These are phyloP conservation scores for Corymbia citriodora DNA, from an alignment of 441 rosid genomes.

Conservation along the genomic window DNA sequence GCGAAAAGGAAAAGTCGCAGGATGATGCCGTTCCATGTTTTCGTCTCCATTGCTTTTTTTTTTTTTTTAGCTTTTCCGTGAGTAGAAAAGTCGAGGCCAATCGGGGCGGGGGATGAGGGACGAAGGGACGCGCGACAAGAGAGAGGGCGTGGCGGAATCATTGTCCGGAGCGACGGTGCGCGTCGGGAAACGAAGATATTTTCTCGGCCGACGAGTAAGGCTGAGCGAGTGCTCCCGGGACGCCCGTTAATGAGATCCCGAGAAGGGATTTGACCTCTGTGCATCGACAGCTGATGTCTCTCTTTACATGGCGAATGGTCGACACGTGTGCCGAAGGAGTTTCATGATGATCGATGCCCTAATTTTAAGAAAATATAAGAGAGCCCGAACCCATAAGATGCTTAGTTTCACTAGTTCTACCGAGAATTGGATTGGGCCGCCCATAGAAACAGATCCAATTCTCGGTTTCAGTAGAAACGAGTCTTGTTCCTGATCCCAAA, in stretches of 20 bases:
- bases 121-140: background rate
- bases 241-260: fast-evolving
- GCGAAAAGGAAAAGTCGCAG: background rate
- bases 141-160: background rate
- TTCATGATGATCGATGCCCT: background rate
- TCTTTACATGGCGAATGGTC: background rate
- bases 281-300: background rate
- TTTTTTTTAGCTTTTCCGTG: background rate
- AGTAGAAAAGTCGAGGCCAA: background rate
- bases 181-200: background rate
- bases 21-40: background rate
- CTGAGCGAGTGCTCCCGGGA: background rate
- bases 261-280: background rate
- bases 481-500: fast-evolving
- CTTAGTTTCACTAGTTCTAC: background rate
- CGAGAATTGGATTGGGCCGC: fast-evolving
- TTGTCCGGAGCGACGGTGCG: background rate
- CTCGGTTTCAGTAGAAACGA: no score
- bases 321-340: fast-evolving
- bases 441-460: fast-evolving
- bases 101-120: background rate
- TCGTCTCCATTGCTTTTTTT: background rate
- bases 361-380: background rate
- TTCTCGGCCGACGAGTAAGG: fast-evolving
- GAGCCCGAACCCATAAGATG: background rate